A percentile compares a stretch with the other conserved stretches of the same genome.
Conservation (phyloP, 2,329 filamentous ascomycete species). For the Microsporum ferrugineum region DNA sequence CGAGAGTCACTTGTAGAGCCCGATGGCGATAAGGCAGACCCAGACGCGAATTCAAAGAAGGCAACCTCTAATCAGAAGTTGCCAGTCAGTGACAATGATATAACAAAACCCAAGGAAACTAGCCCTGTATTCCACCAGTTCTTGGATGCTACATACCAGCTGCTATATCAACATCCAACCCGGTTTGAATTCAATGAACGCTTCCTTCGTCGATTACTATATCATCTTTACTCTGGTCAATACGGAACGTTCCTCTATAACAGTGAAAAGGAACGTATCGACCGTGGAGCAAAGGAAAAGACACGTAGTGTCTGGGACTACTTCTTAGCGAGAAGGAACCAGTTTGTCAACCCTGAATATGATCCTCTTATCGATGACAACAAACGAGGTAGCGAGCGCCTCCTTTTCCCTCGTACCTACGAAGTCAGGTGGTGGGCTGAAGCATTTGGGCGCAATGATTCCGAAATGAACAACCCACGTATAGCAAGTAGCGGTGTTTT, state of each 20-base stretch:
- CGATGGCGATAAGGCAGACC: constrained; percentile 43
- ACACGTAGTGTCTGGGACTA: constrained; percentile 93
- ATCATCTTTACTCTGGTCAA: constrained; percentile 90
- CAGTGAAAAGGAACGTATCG: constrained; percentile 74
- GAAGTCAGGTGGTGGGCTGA: constrained; percentile 93
- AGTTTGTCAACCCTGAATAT: constrained; percentile 76
- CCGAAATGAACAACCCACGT: constrained; percentile 76
- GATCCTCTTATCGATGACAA: constrained; percentile 66
- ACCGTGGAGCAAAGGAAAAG: constrained; percentile 55
- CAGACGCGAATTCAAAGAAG: constrained; percentile 32
- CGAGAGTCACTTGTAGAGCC: constrained; percentile 53
- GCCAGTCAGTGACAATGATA: constrained; percentile 46
- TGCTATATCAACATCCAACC: constrained; percentile 71
- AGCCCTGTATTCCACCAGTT: constrained; percentile 98
- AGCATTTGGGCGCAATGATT: constrained; percentile 70
- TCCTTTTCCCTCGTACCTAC: constrained; percentile 66
- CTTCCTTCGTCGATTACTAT: constrained; percentile 76
- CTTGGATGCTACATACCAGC: constrained; percentile 83
- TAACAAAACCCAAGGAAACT: constrained; percentile 71
- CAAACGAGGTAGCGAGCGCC: constrained; percentile 63
- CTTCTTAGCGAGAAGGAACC: constrained; percentile 66
- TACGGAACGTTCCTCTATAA: constrained; percentile 96
- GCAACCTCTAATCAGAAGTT: constrained; percentile 24
- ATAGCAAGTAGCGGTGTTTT: constrained; percentile 42
- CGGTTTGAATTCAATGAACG: constrained; percentile 95